These are phyloP conservation scores for Harrya chromipes DNA, from an alignment of 768 basidiomycete species.

Conservation along the genomic window DNA sequence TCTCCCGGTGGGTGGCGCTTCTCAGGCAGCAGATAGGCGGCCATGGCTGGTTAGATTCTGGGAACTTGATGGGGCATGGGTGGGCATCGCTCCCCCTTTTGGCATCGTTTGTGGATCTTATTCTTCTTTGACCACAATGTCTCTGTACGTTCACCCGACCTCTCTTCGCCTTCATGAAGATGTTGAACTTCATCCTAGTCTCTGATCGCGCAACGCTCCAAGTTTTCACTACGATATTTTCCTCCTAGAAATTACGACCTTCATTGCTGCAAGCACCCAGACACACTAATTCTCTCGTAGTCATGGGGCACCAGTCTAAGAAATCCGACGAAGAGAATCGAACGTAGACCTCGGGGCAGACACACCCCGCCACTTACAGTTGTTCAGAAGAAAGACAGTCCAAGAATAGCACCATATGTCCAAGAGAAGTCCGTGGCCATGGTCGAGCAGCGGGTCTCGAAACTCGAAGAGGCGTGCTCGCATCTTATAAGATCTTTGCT, in stretches of 20 bases:
- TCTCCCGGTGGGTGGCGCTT: constrained; percentile 66
- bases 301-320: constrained; percentile 52
- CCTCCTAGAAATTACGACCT: constrained; percentile 85
- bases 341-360: background rate
- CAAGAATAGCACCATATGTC: constrained; percentile 4
- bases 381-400: constrained; percentile 25
- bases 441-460: constrained; percentile 92
- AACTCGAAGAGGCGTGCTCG: constrained; percentile 78
- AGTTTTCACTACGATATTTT: constrained; percentile 90
- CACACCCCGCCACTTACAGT: background rate
- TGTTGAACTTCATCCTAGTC: constrained; percentile 46
- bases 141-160: constrained; percentile 47
- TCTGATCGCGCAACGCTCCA: constrained; percentile 87
- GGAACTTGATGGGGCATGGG: constrained; percentile 86
- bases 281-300: constrained; percentile 79
- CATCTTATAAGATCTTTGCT: constrained; percentile 65
- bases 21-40: constrained; percentile 67
- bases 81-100: constrained; percentile 86
- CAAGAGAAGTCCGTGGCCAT: constrained; percentile 63
- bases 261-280: constrained; percentile 91
- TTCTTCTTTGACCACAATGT: constrained; percentile 97
- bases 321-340: constrained; percentile 39
- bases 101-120: constrained; percentile 85
- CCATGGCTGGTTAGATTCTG: constrained; percentile 87
- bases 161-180: background rate